Evolutionary conservation across 208 protist genomes (phyloP), one percentile per base, ranked within the genome.

Genomic region (Acanthamoeba healyi): DNA sequence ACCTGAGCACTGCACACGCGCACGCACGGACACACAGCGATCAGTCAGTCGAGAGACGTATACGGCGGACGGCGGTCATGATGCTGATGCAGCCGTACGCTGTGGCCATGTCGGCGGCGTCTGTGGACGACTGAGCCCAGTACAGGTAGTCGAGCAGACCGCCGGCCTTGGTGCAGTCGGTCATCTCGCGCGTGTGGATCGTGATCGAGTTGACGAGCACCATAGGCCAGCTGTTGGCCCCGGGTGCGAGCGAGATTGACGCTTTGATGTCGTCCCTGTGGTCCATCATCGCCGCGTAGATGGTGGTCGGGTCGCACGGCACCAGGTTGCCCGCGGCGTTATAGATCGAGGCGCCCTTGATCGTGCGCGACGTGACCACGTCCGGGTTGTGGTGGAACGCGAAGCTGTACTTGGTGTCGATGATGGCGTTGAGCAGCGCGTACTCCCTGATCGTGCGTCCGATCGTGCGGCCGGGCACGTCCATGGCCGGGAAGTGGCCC

Each of bases 401-500:
- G 34, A 77, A 77, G 26, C 14, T 7, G 67, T 77, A 77, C 34
- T 32, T 32, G 34, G 38, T 38, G 36, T 77, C 22, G 67, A 44
- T 77, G 67, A 77, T 38, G 22, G 67, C 10, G 36, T 77, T 38
- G 36, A 77, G 67, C 1, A 77, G 67, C 12, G 67, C 67, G 34
- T 26, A 44, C 12, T 44, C 24, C 34, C 29, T 2, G 67, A 77
- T 38, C 17, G 67, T 44, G 36, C 36, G 5, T 2, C 67, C 67
- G 15, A 77, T n/a, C 2, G 67, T 44, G 17, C 67, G 67, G 17
- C 34, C 34, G 67, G 67, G 38, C 58, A 34, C 58, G 67, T 77
- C 67, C 67, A 77, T 77, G 36, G 67, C 67, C 15, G 67, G 67
- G 67, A 77, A 77, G 34, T 77, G 67, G 67, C 67, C 67, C 67